Evolutionary conservation across 2,329 filamentous ascomycete species (phyloP), one percentile per base, ranked within the genome.

Genomic region (Aureobasidium sp.): DNA sequence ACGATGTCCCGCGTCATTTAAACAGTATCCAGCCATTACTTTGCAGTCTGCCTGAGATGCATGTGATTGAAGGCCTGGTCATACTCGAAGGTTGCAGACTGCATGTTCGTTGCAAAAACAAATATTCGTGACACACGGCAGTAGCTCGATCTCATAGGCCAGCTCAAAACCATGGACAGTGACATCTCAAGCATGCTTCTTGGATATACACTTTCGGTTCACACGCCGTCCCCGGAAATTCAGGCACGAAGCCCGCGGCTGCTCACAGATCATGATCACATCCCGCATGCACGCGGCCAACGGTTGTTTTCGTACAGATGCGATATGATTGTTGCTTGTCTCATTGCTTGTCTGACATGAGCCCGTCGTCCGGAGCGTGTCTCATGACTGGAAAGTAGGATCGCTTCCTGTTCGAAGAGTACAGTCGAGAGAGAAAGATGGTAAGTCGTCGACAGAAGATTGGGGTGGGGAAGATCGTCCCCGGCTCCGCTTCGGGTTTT

Each of bases 131-230:
- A 38, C 15, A 38, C 25, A 33, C 33, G 23, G 21, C 31, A n/a
- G 21, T 11, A 23, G 5, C 46, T 53, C 33, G 9, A 53, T 3
- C 33, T 27, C 29, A 37, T 50, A 50, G 47, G 21, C 21, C 33
- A 25, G 49, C n/a, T 38, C 33, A 17, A 3, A 53, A 27, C 13
- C 23, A 27, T 27, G 33, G 19, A 19, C 13, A n/a, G 23, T 53
- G 49, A 27, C 49, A 53, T 40, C 3, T 19, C 9, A 21, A 19
- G 23, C 15, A 17, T 29, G 21, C 21, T 4, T 21, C 11, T 27
- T 27, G 33, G n/a, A 51, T 51, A 27, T 53, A 53, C 49, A 53
- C 19, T 53, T 53, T 53, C 49, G 49, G 49, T 19, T 25, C 23
- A 9, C 23, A 38, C 21, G 49, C 49, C 49, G 4, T 17, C 31